A percentile compares a stretch with the other conserved stretches of the same genome.
Conservation (phyloP, 805 yeast genomes). For the Saccharomycopsis selenospora region DNA sequence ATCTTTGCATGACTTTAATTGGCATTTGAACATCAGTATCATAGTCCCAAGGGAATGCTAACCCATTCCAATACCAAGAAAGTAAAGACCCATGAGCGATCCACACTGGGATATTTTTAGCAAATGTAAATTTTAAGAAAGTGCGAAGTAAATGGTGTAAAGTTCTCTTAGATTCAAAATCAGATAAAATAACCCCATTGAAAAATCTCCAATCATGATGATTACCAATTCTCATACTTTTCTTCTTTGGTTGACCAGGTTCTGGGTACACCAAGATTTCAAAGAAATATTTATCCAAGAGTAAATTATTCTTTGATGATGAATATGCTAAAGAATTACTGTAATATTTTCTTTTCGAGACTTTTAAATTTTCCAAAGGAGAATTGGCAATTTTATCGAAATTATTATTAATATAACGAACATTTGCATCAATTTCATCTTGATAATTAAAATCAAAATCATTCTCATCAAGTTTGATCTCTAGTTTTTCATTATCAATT, state of each 20-base stretch:
- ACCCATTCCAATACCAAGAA: conserved; percentile 58
- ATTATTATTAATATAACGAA: background rate
- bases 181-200: conserved; percentile 37
- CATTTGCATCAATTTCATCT: background rate
- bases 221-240: conserved; percentile 5
- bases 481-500: background rate
- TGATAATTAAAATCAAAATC: background rate
- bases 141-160: conserved; percentile 42
- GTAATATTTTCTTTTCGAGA: background rate
- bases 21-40: conserved; percentile 62
- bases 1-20: conserved; percentile 34
- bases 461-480: background rate
- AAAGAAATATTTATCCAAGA: conserved; percentile 9
- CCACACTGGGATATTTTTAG: conserved; percentile 46
- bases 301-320: background rate
- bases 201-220: conserved; percentile 59
- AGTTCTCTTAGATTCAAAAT: conserved; percentile 25
- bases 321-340: background rate
- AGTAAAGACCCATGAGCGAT: conserved; percentile 58
- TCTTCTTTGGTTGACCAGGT: background rate
- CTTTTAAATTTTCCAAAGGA: background rate
- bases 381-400: background rate
- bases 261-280: conserved; percentile 9
- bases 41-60: conserved; percentile 57
- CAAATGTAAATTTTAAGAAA: conserved; percentile 41